Conservation (phyloP, 2,329 filamentous ascomycete genomes). For the Gyromitra esculenta region DNA sequence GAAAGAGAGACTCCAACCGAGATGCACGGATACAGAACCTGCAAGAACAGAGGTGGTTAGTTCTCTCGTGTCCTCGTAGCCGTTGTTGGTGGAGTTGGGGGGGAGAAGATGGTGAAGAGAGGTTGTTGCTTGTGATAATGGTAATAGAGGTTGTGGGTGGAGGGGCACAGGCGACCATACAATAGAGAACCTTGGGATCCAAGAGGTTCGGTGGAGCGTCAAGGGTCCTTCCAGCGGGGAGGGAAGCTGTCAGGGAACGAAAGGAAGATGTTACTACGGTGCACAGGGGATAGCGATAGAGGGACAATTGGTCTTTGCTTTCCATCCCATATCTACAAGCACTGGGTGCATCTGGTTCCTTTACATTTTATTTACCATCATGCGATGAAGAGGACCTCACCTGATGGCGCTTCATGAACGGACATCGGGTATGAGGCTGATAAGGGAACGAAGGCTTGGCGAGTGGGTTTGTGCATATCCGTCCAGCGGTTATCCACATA, state of each 20-base stretch:
- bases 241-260: not conserved
- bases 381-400: conserved; percentile 15
- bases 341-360: conserved; percentile 30
- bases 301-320: conserved; percentile 9
- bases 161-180: not conserved
- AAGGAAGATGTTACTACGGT: conserved; percentile 27
- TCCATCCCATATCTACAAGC: not conserved
- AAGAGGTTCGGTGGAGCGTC: conserved; percentile 1
- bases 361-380: conserved; percentile 45
- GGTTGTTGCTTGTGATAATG: not conserved
- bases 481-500: not conserved
- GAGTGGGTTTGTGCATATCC: not conserved
- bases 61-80: conserved; percentile 5
- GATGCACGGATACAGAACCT: conserved; percentile 12
- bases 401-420: not conserved
- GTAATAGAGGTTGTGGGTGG: not conserved
- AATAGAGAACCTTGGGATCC: not conserved
- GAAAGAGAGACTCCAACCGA: conserved; percentile 3
- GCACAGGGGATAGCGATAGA: not conserved
- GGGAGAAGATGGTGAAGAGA: not conserved
- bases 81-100: not conserved
- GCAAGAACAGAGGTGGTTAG: not conserved
- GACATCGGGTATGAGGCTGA: conserved; percentile 20
- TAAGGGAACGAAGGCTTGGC: conserved; percentile 4
- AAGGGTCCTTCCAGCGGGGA: not conserved